Percentiles rank a stretch among this genome's conserved stretches.
These are phyloP conservation scores for Brassica juncea DNA, from an alignment of 345 rosid species.

Conservation along the genomic window DNA sequence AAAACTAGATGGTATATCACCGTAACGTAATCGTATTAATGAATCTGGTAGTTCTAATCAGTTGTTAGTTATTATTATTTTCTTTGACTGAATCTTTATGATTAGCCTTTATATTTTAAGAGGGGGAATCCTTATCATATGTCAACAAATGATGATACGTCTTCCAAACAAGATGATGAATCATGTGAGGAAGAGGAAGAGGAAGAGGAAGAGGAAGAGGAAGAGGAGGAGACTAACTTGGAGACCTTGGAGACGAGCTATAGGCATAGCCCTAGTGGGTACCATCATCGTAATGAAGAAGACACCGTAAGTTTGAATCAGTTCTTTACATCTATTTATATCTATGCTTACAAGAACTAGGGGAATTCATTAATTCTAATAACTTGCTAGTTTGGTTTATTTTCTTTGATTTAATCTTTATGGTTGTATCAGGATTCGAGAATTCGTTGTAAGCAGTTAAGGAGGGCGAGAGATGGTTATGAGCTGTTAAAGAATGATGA, in stretches of 20 bases:
- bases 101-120: background rate
- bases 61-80: background rate
- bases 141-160: background rate
- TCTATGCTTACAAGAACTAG: background rate
- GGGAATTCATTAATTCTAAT: background rate
- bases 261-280: background rate
- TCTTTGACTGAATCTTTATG: background rate
- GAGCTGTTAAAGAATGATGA: background rate
- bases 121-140: background rate
- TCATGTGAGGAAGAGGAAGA: background rate
- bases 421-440: constrained; percentile 11
- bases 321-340: background rate
- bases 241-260: background rate
- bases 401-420: background rate
- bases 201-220: background rate
- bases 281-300: background rate
- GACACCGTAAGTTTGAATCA: constrained; percentile 10
- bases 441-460: background rate
- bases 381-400: background rate
- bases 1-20: background rate
- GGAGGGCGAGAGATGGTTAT: background rate
- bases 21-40: background rate
- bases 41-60: background rate
- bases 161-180: background rate
- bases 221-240: background rate